phyloP scores from a whole-genome alignment of 345 rosid species.

The Eutrema japonicum region DNA sequence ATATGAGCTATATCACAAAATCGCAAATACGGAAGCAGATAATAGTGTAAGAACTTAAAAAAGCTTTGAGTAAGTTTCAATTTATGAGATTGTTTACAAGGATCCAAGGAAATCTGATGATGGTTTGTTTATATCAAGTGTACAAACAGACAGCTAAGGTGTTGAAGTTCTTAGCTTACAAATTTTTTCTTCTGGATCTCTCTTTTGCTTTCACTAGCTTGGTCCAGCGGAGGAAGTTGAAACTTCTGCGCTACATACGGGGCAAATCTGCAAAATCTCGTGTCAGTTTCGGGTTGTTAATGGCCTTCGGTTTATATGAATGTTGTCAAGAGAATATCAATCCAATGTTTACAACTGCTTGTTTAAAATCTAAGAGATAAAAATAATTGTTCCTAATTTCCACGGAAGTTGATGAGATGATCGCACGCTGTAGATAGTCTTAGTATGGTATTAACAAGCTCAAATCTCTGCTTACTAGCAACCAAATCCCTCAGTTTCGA shows the following conservation, averaged over 20 bases:
- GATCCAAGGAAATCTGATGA: conserved; percentile 19
- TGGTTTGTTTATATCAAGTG: conserved; percentile 25
- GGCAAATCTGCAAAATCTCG: conserved; percentile 70
- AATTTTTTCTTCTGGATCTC: conserved; percentile 9
- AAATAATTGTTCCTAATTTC: not conserved
- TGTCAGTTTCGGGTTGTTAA: not conserved
- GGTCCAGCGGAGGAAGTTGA: conserved; percentile 60
- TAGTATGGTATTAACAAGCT: not conserved
- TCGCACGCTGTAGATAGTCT: not conserved
- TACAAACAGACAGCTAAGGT: conserved; percentile 40
- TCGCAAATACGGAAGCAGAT: not conserved
- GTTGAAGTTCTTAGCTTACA: conserved; percentile 36
- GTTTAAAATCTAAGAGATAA: not conserved
- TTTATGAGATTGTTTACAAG: conserved; percentile 11
- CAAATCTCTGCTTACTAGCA: conserved; percentile 14
- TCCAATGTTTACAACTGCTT: conserved; percentile 5
- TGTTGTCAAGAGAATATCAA: not conserved
- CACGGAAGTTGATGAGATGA: conserved; percentile 6
- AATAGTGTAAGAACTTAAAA: not conserved
- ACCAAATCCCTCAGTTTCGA: conserved; percentile 6
- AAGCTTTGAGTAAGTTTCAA: conserved; percentile 28
- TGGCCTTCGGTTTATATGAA: not conserved
- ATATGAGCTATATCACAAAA: not conserved
- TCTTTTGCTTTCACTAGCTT: conserved; percentile 45
- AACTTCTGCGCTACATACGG: conserved; percentile 83